Evolutionary conservation across 2,329 filamentous ascomycete species (phyloP).

Genomic region (Fusarium denticulatum): DNA sequence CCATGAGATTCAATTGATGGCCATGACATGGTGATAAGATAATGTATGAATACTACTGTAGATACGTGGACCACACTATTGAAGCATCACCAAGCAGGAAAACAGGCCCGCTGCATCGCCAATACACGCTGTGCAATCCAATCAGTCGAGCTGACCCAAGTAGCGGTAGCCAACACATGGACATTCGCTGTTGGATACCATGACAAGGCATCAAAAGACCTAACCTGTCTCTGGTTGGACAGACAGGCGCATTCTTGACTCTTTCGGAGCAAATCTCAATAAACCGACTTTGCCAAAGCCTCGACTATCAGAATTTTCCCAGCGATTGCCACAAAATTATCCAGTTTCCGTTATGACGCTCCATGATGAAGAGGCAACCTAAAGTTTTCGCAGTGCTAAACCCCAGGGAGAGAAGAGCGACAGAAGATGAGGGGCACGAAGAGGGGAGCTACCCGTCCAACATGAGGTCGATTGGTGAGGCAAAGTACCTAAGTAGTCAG

Average conservation of each 20-base stretch:
- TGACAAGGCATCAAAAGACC: constrained; percentile 6
- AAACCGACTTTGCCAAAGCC: background rate
- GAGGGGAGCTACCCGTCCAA: constrained; percentile 27
- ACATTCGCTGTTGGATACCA: constrained; percentile 8
- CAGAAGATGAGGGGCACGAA: constrained; percentile 30
- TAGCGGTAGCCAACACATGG: constrained; percentile 28
- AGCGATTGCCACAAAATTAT: constrained; percentile 24
- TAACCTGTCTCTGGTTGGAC: background rate
- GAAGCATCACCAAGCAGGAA: constrained; percentile 11
- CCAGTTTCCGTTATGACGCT: constrained; percentile 25
- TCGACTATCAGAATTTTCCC: constrained; percentile 13
- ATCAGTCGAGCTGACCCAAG: constrained; percentile 12
- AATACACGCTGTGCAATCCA: constrained; percentile 9
- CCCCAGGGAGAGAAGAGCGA: constrained; percentile 37
- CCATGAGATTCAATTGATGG: background rate
- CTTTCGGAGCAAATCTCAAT: background rate
- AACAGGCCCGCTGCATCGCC: constrained; percentile 12
- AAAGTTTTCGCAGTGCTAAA: constrained; percentile 27
- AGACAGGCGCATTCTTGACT: background rate
- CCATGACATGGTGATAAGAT: background rate
- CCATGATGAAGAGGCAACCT: constrained; percentile 26
- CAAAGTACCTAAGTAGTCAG: constrained; percentile 17
- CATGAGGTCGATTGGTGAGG: constrained; percentile 33
- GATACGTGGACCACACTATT: constrained; percentile 11
- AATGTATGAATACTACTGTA: constrained; percentile 1